Evolutionary conservation across 768 basidiomycete species (phyloP), one percentile per base, ranked within the genome.

Genomic region (Pholiota molesta): DNA sequence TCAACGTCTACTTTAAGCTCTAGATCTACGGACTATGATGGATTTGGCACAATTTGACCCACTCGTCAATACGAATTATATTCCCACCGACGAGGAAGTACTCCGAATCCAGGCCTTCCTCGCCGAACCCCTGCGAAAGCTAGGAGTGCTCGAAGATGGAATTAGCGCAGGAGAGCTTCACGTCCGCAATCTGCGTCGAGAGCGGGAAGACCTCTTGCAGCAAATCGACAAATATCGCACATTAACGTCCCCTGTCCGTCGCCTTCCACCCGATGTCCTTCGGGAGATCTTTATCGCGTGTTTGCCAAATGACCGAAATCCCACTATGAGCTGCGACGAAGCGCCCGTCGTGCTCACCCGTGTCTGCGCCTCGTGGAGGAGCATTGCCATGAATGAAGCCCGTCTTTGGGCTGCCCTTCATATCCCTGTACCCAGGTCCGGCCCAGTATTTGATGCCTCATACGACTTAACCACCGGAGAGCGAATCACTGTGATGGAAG

Each of bases 301-400:
- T 44, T 60, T 71, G 7, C 69, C 69, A 8, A 52, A 55, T 5
- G 63, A 67, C 14, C 67, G 65, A 40, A 71, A 71, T 53, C 60
- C 69, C 5, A 60, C 63, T 39, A 67, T 71, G 65, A 64, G 64
- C 39, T 37, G 44, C 19, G 59, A 35, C 13, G 66, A 67, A 44
- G 67, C 69, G 6, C 69, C 69, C 26, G 23, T 68, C 29, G 40
- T 67, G 17, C 63, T 67, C 11, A 65, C 63, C 3, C 65, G 62
- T 9, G 54, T 71, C 16, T 71, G 64, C 51, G 65, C 63, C 29
- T 57, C 62, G 17, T 71, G 69, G 69, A 55, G 69, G 26, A 54
- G 61, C 13, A 52, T 71, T 8, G 57, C 63, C 5, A 53, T 65
- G 2, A 57, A 47, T 17, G 63, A 63, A 9, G 65, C 69, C 17